Percentiles rank a stretch among this genome's conserved stretches.
Conservation (phyloP, 345 rosid genomes). For the Eucalyptus curtisii region DNA sequence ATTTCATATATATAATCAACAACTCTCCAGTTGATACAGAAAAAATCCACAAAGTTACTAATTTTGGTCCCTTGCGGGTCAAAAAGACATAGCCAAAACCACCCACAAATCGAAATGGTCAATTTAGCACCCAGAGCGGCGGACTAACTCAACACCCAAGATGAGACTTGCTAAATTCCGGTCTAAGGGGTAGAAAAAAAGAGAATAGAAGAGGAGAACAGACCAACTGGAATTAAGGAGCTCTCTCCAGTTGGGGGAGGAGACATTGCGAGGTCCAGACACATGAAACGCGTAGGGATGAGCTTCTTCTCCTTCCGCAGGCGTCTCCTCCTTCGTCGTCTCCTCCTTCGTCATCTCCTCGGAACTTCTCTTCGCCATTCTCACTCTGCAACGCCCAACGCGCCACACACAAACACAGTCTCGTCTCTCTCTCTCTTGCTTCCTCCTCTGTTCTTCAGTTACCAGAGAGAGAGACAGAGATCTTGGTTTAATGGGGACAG, state of each 20-base stretch:
- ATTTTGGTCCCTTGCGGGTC: not conserved
- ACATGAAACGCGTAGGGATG: conserved; percentile 94
- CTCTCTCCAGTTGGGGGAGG: conserved; percentile 93
- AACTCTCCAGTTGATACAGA: not conserved
- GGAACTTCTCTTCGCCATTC: conserved; percentile 25
- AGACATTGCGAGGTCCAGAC: conserved; percentile 82
- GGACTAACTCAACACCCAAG: not conserved
- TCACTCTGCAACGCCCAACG: not conserved
- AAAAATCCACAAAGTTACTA: not conserved
- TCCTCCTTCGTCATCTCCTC: conserved; percentile 9
- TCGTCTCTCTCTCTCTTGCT: not conserved
- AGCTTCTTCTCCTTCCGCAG: conserved; percentile 24
- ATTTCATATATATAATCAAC: not conserved
- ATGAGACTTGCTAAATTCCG: not conserved
- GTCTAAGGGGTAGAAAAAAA: not conserved
- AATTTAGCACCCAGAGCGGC: not conserved
- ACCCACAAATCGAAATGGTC: not conserved
- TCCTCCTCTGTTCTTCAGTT: not conserved
- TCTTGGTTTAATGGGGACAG: not conserved
- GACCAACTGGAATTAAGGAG: conserved; percentile 91
- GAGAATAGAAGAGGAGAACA: not conserved
- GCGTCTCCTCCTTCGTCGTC: conserved; percentile 16
- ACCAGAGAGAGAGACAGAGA: not conserved
- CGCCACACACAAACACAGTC: not conserved
- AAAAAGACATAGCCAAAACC: not conserved